Conservation (phyloP, 73 alveolate species). For the Tetrahymena borealis region DNA sequence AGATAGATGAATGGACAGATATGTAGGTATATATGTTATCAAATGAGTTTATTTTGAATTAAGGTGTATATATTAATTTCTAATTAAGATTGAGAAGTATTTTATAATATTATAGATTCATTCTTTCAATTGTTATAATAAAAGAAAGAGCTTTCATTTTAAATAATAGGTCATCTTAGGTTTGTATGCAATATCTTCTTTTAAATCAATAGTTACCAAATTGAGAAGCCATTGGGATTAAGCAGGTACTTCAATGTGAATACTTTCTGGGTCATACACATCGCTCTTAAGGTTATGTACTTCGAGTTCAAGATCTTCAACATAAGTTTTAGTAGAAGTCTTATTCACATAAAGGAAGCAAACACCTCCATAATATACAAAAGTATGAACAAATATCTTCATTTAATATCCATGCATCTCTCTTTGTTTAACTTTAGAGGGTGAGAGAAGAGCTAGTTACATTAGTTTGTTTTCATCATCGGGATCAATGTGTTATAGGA, state of each 20-base stretch:
- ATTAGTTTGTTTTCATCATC: background rate
- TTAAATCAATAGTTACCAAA: background rate
- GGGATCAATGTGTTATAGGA: background rate
- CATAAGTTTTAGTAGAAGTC: background rate
- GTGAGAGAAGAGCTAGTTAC: background rate
- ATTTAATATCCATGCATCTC: background rate
- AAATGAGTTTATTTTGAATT: no score
- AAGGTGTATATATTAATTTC: no score
- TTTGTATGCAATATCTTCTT: background rate
- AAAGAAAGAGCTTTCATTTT: background rate
- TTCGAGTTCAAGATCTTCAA: background rate
- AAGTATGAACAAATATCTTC: background rate
- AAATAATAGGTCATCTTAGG: background rate
- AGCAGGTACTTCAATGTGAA: background rate
- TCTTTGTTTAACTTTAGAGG: background rate
- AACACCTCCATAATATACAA: background rate
- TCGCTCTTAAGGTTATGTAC: background rate
- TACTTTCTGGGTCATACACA: background rate
- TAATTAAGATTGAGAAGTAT: background rate
- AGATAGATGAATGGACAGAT: no score
- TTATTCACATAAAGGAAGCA: background rate
- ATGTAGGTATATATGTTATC: no score
- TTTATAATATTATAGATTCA: background rate
- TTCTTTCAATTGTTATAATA: background rate
- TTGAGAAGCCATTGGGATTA: background rate